Percentiles rank a stretch among this genome's conserved stretches.
These are phyloP conservation scores for Syncephalastrum monosporum DNA, from an alignment of 371 early-diverging fungal species.

Conservation along the genomic window DNA sequence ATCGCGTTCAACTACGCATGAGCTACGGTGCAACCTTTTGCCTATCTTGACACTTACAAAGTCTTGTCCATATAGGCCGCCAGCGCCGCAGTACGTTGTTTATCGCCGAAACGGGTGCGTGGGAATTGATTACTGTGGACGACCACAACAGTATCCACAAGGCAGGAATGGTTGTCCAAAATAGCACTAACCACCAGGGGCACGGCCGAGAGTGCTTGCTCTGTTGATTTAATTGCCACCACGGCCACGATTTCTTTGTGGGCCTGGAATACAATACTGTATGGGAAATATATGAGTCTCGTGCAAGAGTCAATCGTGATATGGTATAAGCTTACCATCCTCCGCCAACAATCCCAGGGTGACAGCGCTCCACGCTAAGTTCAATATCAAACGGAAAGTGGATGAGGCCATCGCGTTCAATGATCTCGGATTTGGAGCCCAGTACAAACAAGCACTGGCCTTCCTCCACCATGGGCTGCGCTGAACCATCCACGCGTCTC, in stretches of 20 bases:
- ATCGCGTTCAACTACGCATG: background rate
- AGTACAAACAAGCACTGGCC: conserved; percentile 77
- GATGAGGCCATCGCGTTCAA: conserved; percentile 69
- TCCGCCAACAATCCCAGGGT: conserved; percentile 48
- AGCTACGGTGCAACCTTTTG: background rate
- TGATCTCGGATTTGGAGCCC: conserved; percentile 69
- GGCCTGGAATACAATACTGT: conserved; percentile 52
- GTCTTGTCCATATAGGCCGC: conserved; percentile 28
- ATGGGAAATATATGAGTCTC: conserved; percentile 1
- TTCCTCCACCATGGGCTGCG: conserved; percentile 48
- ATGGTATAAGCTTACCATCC: conserved; percentile 34
- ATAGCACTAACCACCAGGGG: conserved; percentile 67
- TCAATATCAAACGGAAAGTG: conserved; percentile 79
- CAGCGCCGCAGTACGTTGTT: conserved; percentile 53
- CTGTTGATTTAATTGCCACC: conserved; percentile 49
- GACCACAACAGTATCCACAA: conserved; percentile 72
- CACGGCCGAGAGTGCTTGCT: conserved; percentile 49
- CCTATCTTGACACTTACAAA: conserved; percentile 19
- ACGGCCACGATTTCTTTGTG: conserved; percentile 53
- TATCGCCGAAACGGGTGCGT: conserved; percentile 59
- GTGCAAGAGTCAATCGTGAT: background rate
- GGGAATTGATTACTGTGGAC: conserved; percentile 62
- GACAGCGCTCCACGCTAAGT: conserved; percentile 64
- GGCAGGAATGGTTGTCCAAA: conserved; percentile 72
- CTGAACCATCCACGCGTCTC: conserved; percentile 33